These are phyloP conservation scores for Phytophthora agathidicida DNA, from an alignment of 352 stramenopile species.

Conservation along the genomic window DNA sequence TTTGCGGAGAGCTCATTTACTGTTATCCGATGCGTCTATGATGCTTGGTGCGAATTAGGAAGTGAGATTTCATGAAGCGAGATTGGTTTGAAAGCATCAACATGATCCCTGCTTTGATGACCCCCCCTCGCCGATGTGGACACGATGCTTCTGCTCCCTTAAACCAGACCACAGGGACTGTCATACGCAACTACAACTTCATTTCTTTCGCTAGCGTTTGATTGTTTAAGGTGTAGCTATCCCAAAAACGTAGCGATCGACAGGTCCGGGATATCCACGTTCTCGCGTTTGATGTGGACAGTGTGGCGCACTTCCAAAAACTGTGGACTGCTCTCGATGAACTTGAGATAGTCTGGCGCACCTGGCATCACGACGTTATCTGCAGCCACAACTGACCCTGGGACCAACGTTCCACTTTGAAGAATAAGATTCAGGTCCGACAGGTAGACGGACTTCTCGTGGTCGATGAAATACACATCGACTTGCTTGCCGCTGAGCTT, in stretches of 20 bases:
- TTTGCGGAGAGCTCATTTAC: constrained; percentile 1
- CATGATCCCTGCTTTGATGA: not conserved
- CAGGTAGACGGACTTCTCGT: constrained; percentile 53
- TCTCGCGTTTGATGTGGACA: constrained; percentile 7
- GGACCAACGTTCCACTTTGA: constrained; percentile 27
- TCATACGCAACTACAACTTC: not conserved
- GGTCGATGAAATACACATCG: constrained; percentile 61
- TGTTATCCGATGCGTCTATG: not conserved
- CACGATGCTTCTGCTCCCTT: not conserved
- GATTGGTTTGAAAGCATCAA: constrained; percentile 5
- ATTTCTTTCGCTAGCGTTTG: too few species aligned
- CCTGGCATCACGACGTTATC: constrained; percentile 57
- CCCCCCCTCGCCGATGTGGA: not conserved
- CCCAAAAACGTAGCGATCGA: constrained; percentile 36
- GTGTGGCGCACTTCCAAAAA: constrained; percentile 38
- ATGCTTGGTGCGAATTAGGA: not conserved
- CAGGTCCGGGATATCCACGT: constrained; percentile 23
- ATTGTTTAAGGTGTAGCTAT: too few species aligned
- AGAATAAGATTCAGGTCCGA: constrained; percentile 54
- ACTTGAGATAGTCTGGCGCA: constrained; percentile 52
- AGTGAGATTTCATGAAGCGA: not conserved
- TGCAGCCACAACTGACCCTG: constrained; percentile 49
- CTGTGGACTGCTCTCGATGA: constrained; percentile 41
- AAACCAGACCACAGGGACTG: not conserved
- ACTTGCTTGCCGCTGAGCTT: constrained; percentile 40